Evolutionary conservation across 129 eudicot genomes (phyloP).

Genomic region (Chrysanthemum makinoi): DNA sequence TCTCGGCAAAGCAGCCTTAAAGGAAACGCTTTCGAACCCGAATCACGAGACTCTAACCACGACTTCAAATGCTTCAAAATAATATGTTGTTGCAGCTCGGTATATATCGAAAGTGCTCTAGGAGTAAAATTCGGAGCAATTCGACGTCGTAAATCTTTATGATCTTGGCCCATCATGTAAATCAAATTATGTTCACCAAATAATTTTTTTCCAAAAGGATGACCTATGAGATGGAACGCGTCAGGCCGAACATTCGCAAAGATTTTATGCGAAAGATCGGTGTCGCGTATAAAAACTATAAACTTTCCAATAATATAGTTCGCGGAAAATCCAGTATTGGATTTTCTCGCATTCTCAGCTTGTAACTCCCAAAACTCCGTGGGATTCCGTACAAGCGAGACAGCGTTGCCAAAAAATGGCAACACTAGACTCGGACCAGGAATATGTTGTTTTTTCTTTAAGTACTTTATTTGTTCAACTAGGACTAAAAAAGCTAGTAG

Average conservation of each 20-base stretch:
- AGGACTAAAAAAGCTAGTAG: slow-evolving; percentile 31
- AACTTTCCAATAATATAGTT: slow-evolving; percentile 78
- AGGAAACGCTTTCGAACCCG: slow-evolving; percentile 31
- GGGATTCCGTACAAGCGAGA: slow-evolving; percentile 56
- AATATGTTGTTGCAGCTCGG: slow-evolving; percentile 49
- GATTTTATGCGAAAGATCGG: slow-evolving; percentile 67
- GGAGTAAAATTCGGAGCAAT: slow-evolving; percentile 88
- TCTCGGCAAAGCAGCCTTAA: slow-evolving; percentile 64
- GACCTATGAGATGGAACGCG: slow-evolving; percentile 82
- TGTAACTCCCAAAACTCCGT: slow-evolving; percentile 71
- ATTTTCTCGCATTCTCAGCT: slow-evolving; percentile 48
- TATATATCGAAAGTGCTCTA: slow-evolving; percentile 60
- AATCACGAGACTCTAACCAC: slow-evolving; percentile 34
- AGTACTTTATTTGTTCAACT: slow-evolving; percentile 57
- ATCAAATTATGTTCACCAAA: slow-evolving; percentile 84
- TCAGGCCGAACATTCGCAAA: slow-evolving; percentile 80
- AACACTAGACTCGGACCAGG: slow-evolving; percentile 69
- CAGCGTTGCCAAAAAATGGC: slow-evolving; percentile 79
- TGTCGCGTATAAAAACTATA: slow-evolving; percentile 61
- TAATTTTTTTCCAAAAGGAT: slow-evolving; percentile 83
- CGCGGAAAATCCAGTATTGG: slow-evolving; percentile 62
- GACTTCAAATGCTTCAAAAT: slow-evolving; percentile 49
- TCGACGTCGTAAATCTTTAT: slow-evolving; percentile 85
- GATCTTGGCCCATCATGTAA: slow-evolving; percentile 78
- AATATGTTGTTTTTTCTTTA: slow-evolving; percentile 48